Base-by-base conservation (phyloP, 129 eudicot species). In the Artemisia annua region DNA sequence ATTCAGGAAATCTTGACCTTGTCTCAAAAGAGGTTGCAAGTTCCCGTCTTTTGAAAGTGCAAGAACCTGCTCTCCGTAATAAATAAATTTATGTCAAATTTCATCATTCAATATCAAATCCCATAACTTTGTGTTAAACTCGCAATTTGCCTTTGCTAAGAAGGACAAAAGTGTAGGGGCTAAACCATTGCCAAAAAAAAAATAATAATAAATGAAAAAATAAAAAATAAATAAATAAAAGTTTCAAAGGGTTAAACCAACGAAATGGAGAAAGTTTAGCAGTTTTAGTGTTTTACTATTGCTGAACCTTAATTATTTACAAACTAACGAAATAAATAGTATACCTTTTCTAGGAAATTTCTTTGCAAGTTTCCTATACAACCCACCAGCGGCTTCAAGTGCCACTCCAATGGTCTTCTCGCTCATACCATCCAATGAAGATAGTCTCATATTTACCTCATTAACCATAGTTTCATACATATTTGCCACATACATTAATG, bases 321-420 rank as follows among this genome's bases (percentile, higher is more conserved):
- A 63, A 51, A 32, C 4, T 20, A 64, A 16, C 8, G 22, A 63
- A 20, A 71, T 11, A 15, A 72, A 56, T 48, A 7, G 46, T 22
- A 59, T 72, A 92, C 96, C 98, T 92, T 87, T 87, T 67, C 84
- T 83, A 0, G 96, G 98, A 59, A 87, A 92, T 69, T 89, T 92
- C 72, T 85, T 85, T 28, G 91, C 86, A 26, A 95, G 94, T 83
- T 86, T 95, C 70, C 99, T 86, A 63, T 95, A 95, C 78, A 95
- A 75, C 51, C 99, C 99, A 75, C 99, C 99, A 67, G 99, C 92
- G 24, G 99, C 99, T 87, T 95, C 99, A 63, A 90, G 99, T 77
- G 97, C 97, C 39, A 90, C 97, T 48, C 94, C 90, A 19, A 95
- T 81, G 43, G 94, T 84, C 79, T 95, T 95, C 56, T 90, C 99